phyloP scores from a whole-genome alignment of 768 basidiomycete genomes.

The Suillus paluster region DNA sequence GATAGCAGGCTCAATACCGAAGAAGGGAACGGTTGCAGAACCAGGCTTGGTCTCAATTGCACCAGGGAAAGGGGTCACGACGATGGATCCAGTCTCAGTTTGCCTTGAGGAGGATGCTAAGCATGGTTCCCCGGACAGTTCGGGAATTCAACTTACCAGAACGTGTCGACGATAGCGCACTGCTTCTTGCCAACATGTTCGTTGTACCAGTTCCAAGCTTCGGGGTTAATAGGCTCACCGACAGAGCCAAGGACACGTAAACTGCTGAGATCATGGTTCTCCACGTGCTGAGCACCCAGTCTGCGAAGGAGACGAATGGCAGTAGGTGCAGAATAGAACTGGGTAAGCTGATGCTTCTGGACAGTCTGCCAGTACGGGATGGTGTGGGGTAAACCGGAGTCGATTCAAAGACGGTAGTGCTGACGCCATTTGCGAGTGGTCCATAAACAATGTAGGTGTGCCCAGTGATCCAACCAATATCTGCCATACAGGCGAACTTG shows the following conservation, averaged over 20 bases:
- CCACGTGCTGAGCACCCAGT: constrained; percentile 85
- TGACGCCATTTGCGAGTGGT: constrained; percentile 82
- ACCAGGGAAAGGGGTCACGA: constrained; percentile 94
- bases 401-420: constrained; percentile 93
- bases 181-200: constrained; percentile 88
- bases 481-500: constrained; percentile 97
- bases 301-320: constrained; percentile 92
- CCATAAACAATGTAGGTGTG: constrained; percentile 98
- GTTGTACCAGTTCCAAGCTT: constrained; percentile 99
- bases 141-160: constrained; percentile 56
- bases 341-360: constrained; percentile 90
- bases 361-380: constrained; percentile 98
- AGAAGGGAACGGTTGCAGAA: constrained; percentile 97
- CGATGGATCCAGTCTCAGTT: constrained; percentile 97
- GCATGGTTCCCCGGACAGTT: not conserved
- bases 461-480: constrained; percentile 98
- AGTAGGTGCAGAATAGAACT: constrained; percentile 94
- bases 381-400: constrained; percentile 97
- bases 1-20: constrained; percentile 88
- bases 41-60: constrained; percentile 97
- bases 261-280: constrained; percentile 77
- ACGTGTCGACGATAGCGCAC: constrained; percentile 94
- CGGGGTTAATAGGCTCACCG: constrained; percentile 98
- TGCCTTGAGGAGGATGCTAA: constrained; percentile 61
- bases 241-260: constrained; percentile 91